Conservation (phyloP, 2,329 filamentous ascomycete species). For the Sclerotinia trifoliorum region DNA sequence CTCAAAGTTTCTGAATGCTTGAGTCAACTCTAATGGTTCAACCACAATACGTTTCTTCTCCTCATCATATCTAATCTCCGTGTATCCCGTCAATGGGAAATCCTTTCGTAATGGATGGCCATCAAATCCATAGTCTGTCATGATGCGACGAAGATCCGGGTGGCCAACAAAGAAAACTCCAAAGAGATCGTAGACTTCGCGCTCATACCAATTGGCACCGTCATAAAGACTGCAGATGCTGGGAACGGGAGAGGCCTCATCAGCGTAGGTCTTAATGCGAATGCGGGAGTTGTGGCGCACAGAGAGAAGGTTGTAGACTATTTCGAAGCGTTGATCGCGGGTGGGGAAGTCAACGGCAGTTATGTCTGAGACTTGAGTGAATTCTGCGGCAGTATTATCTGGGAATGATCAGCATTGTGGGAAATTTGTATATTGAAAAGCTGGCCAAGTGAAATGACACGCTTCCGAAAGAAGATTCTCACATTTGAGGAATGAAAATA, state of each 20-base stretch:
- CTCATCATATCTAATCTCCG: constrained; percentile 95
- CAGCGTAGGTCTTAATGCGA: constrained; percentile 97
- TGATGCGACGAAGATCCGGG: constrained; percentile 92
- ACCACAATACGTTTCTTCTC: constrained; percentile 99
- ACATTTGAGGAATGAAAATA: constrained; percentile 90
- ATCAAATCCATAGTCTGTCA: constrained; percentile 99
- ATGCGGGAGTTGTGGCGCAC: constrained; percentile 96
- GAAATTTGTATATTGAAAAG: background rate
- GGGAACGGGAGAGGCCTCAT: constrained; percentile 91
- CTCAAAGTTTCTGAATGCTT: constrained; percentile 98
- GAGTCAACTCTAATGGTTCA: constrained; percentile 94
- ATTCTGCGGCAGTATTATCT: constrained; percentile 97
- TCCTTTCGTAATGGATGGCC: constrained; percentile 97
- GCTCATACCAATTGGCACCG: constrained; percentile 98
- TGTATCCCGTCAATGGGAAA: constrained; percentile 97
- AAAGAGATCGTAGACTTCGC: constrained; percentile 96
- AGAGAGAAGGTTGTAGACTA: constrained; percentile 96
- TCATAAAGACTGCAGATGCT: constrained; percentile 84
- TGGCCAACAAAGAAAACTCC: constrained; percentile 96
- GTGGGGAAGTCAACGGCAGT: constrained; percentile 96
- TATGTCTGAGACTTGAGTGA: constrained; percentile 88
- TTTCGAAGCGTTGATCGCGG: constrained; percentile 91
- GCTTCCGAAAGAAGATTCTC: constrained; percentile 14
- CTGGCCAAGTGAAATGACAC: background rate
- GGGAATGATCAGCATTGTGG: constrained; percentile 25